These are phyloP conservation scores for Anaeromyces robustus DNA, from an alignment of 192 early-diverging fungal genomes.

Conservation along the genomic window DNA sequence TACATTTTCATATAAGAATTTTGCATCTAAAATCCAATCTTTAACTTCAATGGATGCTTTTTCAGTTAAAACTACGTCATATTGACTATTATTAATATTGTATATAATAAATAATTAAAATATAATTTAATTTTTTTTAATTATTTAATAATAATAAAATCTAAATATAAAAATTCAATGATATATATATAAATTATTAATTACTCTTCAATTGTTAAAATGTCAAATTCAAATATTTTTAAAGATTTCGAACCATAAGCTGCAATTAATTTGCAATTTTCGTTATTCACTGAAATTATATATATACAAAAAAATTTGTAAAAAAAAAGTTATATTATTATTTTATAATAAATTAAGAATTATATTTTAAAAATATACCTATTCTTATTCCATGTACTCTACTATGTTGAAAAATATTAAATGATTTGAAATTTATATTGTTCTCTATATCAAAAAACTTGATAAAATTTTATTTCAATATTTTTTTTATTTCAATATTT, in stretches of 20 bases:
- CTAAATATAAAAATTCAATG: no score
- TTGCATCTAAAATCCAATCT: conserved; percentile 68
- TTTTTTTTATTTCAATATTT: no score
- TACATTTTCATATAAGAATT: conserved; percentile 37
- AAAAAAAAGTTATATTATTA: no score
- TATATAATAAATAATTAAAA: no score
- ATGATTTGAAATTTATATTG: background rate
- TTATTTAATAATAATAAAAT: no score
- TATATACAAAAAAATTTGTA: no score
- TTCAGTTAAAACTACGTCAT: background rate
- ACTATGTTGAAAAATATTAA: conserved; percentile 7
- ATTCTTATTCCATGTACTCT: conserved; percentile 26
- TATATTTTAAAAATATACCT: background rate
- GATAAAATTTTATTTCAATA: no score
- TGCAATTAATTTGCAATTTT: conserved; percentile 5
- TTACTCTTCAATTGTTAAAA: background rate
- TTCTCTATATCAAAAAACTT: background rate
- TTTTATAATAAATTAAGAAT: no score
- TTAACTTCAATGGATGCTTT: conserved; percentile 21
- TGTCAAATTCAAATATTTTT: conserved; percentile 9
- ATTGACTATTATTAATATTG: background rate
- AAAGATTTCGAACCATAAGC: conserved; percentile 34
- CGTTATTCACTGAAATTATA: background rate
- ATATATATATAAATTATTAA: no score
- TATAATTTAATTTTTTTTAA: no score